These are phyloP conservation scores for Colletotrichum viniferum DNA, from an alignment of 2,329 filamentous ascomycete species.

Conservation along the genomic window DNA sequence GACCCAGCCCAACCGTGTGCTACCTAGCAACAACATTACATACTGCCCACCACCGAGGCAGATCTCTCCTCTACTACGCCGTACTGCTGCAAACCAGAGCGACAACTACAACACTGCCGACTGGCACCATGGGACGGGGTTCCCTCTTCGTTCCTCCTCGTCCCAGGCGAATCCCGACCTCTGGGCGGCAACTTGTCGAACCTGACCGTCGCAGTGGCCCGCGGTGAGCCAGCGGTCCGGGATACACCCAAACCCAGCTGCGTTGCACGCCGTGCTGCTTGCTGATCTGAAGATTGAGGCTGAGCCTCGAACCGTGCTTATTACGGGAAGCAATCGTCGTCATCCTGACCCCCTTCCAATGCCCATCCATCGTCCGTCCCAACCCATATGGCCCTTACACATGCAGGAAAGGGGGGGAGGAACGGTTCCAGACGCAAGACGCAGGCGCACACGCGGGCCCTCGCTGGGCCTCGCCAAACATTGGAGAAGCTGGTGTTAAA, in stretches of 20 bases:
- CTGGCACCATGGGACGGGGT: slow-evolving; percentile 4
- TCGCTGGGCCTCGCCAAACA: slow-evolving; percentile 14
- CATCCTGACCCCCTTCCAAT: slow-evolving; percentile 2
- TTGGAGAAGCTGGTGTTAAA: slow-evolving; percentile 6
- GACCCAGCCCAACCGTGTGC: slow-evolving; percentile 2
- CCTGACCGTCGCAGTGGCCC: not conserved
- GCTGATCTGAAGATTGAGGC: slow-evolving; percentile 10
- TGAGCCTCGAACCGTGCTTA: slow-evolving; percentile 11
- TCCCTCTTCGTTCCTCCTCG: not conserved
- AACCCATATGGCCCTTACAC: not conserved
- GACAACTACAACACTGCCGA: not conserved
- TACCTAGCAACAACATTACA: not conserved
- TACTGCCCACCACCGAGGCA: not conserved
- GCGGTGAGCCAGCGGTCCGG: not conserved
- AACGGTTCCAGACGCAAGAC: slow-evolving; percentile 4
- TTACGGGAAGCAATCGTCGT: slow-evolving; percentile 12
- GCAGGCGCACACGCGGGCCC: not conserved
- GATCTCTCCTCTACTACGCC: not conserved
- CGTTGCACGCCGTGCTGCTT: not conserved
- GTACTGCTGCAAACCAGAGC: not conserved
- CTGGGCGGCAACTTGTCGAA: not conserved
- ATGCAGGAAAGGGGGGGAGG: not conserved
- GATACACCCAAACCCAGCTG: slow-evolving; percentile 6
- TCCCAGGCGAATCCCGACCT: slow-evolving; percentile 9
- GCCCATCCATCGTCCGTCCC: not conserved